Evolutionary conservation across 805 yeast species (phyloP), one percentile per base, ranked within the genome.

Genomic region (Dipodascus geniculatus): DNA sequence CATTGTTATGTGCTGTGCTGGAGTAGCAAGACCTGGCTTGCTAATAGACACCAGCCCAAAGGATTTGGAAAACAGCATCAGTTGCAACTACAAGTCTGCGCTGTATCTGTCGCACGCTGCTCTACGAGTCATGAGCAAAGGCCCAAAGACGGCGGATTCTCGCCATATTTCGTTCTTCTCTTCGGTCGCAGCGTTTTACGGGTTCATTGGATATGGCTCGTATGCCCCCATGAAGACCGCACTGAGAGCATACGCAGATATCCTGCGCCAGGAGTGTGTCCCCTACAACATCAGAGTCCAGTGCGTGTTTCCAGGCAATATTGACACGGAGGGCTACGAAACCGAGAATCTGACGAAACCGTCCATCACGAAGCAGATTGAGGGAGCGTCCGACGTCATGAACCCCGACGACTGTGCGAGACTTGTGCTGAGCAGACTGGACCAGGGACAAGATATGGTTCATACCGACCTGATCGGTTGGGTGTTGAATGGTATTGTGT

Each of bases 181-280:
- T 0, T 87, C 96, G 1, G 85, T 82, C 2, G 80, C 84, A 8
- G 89, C 95, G 1, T 80, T 84, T 59, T 91, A 80, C 71, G 88
- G 96, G 3, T 84, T 91, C 63, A 85, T 88, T 48, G 99, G 99
- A 0, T 93, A 93, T 65, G 77, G 82, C 0, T 91, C 87, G 61
- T 93, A 93, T 65, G 90, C 93, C 0, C 99, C 99, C 0, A 68
- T 82, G 59, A 93, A 93, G 65, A 83, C 87, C 0, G 96, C 96
- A 0, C 66, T 91, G 16, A 76, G 86, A 61, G 72, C 95, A 0
- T 70, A 93, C 14, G 82, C 89, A 0, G 85, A 85, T 50, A 73
- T 85, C 3, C 68, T 93, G 53, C 80, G 96, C 57, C 96, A 90
- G 60, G 99, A 93, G 65, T 73, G 85, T 48, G 62, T 74, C 0